Evolutionary conservation across 768 basidiomycete genomes (phyloP).

Genomic region (Flagelloscypha sp.): DNA sequence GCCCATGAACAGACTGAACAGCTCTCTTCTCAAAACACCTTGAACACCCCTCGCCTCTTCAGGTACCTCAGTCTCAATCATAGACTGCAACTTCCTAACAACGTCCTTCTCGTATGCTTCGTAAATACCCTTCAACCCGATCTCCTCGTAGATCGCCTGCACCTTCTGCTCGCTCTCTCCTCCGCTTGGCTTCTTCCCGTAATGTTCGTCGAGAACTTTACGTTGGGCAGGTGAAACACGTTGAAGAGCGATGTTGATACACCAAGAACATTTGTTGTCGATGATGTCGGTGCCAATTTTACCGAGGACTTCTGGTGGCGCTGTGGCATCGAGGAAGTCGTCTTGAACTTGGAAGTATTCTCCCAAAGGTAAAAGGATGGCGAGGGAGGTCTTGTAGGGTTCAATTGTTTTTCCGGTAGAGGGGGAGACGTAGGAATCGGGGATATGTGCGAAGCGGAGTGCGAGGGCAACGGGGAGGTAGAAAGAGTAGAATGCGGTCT

Average conservation of each 20-base stretch:
- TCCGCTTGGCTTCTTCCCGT: constrained; percentile 51
- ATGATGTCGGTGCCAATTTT: constrained; percentile 98
- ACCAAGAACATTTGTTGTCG: constrained; percentile 99
- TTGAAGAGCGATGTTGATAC: constrained; percentile 78
- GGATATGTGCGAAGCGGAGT: constrained; percentile 68
- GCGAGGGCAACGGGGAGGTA: constrained; percentile 96
- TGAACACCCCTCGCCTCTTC: too few relatives aligned
- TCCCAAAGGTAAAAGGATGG: constrained; percentile 85
- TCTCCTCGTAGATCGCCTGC: constrained; percentile 58
- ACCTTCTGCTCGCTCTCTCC: constrained; percentile 24
- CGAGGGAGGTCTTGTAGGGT: constrained; percentile 65
- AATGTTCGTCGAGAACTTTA: constrained; percentile 53
- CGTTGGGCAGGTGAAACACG: constrained; percentile 49
- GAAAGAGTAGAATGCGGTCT: constrained; percentile 97
- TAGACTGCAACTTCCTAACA: constrained; percentile 53
- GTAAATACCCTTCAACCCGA: constrained; percentile 63
- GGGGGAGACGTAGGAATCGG: constrained; percentile 34
- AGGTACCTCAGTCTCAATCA: constrained; percentile 46
- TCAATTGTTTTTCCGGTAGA: constrained; percentile 32
- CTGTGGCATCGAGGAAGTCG: constrained; percentile 91
- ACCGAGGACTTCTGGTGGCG: constrained; percentile 83
- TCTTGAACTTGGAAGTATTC: constrained; percentile 99
- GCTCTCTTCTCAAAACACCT: constrained; percentile 47
- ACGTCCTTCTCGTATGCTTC: constrained; percentile 69
- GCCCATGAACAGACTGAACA: constrained; percentile 79